These are phyloP conservation scores for Erythrobasidium hasegawianum DNA, from an alignment of 1,284 basidiomycete species.

Conservation along the genomic window DNA sequence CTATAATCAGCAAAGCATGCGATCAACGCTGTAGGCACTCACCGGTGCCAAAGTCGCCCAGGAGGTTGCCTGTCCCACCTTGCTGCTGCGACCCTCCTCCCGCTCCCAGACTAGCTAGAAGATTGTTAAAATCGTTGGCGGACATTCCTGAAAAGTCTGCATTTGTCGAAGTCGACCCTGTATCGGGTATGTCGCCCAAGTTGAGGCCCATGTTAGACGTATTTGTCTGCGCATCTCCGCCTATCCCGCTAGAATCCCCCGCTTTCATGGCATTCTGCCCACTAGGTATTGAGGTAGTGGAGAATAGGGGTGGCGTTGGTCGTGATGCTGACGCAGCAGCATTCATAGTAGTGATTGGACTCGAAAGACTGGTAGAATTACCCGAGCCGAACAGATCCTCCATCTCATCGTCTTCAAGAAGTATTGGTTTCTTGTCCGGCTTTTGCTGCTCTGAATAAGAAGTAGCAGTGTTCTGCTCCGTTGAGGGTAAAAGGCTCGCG, in stretches of 20 bases:
- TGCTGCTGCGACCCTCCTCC: background rate
- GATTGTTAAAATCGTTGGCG: slow-evolving; percentile 17
- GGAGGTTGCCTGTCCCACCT: background rate
- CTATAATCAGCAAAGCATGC: background rate
- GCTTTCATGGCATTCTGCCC: background rate
- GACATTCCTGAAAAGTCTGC: slow-evolving; percentile 29
- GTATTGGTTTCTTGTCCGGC: background rate
- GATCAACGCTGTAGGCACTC: background rate
- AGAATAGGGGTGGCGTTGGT: background rate
- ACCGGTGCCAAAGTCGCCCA: background rate
- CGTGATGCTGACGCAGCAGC: background rate
- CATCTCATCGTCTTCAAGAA: slow-evolving; percentile 28
- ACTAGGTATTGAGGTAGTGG: background rate
- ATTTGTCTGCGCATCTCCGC: background rate
- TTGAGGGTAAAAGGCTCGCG: background rate
- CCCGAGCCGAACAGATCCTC: slow-evolving; percentile 32
- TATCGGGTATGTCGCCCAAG: background rate
- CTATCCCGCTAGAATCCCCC: background rate
- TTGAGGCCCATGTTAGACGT: background rate
- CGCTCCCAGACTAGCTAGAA: slow-evolving; percentile 13
- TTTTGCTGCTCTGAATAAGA: background rate
- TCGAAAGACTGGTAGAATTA: slow-evolving; percentile 6
- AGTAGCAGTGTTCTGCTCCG: background rate
- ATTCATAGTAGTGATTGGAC: slow-evolving; percentile 4
- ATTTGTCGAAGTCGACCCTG: background rate